Base-by-base conservation (phyloP, 1,284 basidiomycete species). In the Golubevia sp. region DNA sequence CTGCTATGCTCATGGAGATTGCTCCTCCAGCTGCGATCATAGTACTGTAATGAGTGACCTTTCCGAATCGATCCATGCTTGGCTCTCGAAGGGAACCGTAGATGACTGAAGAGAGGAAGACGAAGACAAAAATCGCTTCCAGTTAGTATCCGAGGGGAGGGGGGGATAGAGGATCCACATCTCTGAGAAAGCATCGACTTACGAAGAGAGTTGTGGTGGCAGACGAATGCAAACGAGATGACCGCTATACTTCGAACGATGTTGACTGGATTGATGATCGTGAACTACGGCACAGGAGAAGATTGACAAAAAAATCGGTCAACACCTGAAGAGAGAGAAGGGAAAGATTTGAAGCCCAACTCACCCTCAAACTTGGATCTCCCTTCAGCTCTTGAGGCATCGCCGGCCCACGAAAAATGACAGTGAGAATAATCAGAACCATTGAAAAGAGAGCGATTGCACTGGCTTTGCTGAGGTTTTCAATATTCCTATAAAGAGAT, bases 401-500 rank as follows among this genome's bases (percentile, higher is more conserved):
- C 44, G 91, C 89, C 0, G 91, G 91, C 0, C 92, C 92, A 76
- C 95, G 90, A 54, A 97, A 85, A 34, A 96, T 87, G 49, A 99
- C 94, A 3, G 93, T 90, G 44, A 86, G 81, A 56, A 99, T 93
- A 76, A 99, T 99, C 83, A 97, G 90, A 63, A 92, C 84, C 96
- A 99, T 99, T 70, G 94, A 93, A 49, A 94, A 80, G 23, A 82
- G 70, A 0, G 85, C 85, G 63, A 99, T 89, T 1, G 91, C 90
- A 34, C 92, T 95, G 2, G 94, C 94, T 61, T 94, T 91, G 27
- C 94, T 91, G 30, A 99, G 90, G 84, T 97, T 98, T 85, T 97
- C 92, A 74, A 99, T 99, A 84, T 97, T 94, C 59, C 96, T 92
- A 83, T 99, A 94, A 20, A 99, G 88, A 3, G 93, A 96, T 38